These are phyloP conservation scores for Blastocystis sp. DNA, from an alignment of 352 stramenopile species.

Conservation along the genomic window DNA sequence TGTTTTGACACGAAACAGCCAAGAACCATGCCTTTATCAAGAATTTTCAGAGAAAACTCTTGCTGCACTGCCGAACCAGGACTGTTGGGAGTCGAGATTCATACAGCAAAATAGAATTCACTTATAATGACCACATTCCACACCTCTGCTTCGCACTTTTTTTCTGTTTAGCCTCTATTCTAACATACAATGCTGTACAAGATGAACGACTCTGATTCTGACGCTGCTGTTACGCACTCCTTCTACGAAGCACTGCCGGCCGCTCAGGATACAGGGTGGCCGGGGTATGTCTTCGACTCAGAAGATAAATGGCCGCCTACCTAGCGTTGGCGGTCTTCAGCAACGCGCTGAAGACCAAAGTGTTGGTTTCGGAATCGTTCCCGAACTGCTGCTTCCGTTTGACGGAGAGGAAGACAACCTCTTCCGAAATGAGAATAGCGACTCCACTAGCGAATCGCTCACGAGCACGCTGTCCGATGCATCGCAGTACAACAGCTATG, in stretches of 20 bases:
- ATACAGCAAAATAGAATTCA: too few relatives aligned
- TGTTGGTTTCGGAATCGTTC: not conserved
- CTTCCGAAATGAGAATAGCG: not conserved
- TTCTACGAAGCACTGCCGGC: not conserved
- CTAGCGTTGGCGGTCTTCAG: constrained; percentile 58
- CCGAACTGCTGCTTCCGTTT: not conserved
- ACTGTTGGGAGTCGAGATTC: too few relatives aligned
- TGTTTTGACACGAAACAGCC: too few relatives aligned
- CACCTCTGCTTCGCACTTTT: too few relatives aligned
- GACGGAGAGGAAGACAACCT: not conserved
- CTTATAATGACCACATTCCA: too few relatives aligned
- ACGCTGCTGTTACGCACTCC: too few relatives aligned
- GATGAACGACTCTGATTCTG: too few relatives aligned
- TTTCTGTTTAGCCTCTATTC: too few relatives aligned
- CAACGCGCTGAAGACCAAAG: constrained; percentile 32
- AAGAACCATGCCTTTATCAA: too few relatives aligned
- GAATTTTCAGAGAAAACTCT: too few relatives aligned
- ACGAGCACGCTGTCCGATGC: not conserved
- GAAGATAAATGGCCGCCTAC: constrained; percentile 1
- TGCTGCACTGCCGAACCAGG: too few relatives aligned
- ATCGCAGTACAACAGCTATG: not conserved
- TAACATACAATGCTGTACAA: too few relatives aligned
- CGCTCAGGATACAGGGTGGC: constrained; percentile 17
- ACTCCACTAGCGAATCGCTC: not conserved
- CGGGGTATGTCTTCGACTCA: constrained; percentile 3